Conservation (phyloP, 345 rosid species). For the Boechera retrofracta region DNA sequence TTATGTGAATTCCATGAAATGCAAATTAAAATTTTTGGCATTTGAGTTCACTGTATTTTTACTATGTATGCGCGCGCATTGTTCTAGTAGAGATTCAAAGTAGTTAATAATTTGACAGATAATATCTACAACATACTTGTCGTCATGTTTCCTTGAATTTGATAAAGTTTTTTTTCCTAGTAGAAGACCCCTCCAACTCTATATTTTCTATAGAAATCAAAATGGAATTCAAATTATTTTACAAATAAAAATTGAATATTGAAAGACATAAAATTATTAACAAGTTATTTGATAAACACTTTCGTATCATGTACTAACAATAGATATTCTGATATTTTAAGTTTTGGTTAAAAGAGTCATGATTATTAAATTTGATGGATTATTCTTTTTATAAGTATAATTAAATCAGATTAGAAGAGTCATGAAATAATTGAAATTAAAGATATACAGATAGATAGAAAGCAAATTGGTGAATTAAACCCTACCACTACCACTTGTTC, state of each 20-base stretch:
- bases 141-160: no score
- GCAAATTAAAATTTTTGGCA: background rate
- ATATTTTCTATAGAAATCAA: background rate
- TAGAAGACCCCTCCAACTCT: no score
- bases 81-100: background rate
- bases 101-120: background rate
- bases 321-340: background rate
- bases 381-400: background rate
- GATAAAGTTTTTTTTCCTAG: no score
- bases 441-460: constrained; percentile 18
- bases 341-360: background rate
- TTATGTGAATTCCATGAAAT: background rate
- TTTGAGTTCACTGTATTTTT: no score
- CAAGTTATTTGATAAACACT: background rate
- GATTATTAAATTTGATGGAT: background rate
- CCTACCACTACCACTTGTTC: constrained; percentile 47
- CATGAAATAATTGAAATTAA: constrained; percentile 26
- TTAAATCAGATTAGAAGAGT: constrained; percentile 19
- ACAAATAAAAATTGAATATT: background rate
- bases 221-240: no score
- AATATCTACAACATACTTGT: background rate
- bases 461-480: constrained; percentile 38
- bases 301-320: background rate
- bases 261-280: background rate
- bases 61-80: background rate